Base-by-base conservation (phyloP, 768 basidiomycete species). In the Melanogaster broomeanus region DNA sequence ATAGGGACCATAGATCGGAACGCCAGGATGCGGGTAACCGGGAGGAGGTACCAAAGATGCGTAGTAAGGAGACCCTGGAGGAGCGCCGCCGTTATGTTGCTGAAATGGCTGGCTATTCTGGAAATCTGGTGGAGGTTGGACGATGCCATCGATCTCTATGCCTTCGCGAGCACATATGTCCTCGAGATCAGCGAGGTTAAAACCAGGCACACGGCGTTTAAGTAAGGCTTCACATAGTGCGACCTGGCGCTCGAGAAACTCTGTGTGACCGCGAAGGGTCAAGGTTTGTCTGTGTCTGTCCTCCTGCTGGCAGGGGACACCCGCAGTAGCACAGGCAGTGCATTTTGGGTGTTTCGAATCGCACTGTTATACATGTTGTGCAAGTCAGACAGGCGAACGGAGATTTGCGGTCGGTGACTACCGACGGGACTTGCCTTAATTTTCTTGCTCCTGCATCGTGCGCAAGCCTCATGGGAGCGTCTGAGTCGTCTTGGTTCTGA, bases 401-500 rank as follows among this genome's bases (percentile, higher is more conserved):
- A 85, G 82, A 86, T 80, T 87, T 88, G 87, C 87, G 86, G 85
- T 83, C 86, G 87, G 85, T 79, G 72, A 73, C 71, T 73, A 73
- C 75, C 77, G 77, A 77, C 83, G 84, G 83, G 75, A 73, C 78
- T 69, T 69, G 84, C 88, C 89, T 93, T 93, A 75, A 93, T 93
- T 87, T 93, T 93, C 84, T 93, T 93, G 77, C 85, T 87, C 81
- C 91, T 88, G 80, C 91, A 93, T 69, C 91, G 82, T 58, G 91
- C 87, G 77, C 91, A 93, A 56, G 91, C 90, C 74, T 93, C 91
- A 74, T 93, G 91, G 63, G 90, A 91, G 66, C 91, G 84, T 61
- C 91, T 78, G 63, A 93, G 79, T 49, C 90, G 82, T 63, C 91
- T 81, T 39, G 89, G 87, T 69, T 91, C 90, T 49, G 84, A 78